Conservation (phyloP, 2,329 filamentous ascomycete genomes). For the Aspergillus novoparasiticus region DNA sequence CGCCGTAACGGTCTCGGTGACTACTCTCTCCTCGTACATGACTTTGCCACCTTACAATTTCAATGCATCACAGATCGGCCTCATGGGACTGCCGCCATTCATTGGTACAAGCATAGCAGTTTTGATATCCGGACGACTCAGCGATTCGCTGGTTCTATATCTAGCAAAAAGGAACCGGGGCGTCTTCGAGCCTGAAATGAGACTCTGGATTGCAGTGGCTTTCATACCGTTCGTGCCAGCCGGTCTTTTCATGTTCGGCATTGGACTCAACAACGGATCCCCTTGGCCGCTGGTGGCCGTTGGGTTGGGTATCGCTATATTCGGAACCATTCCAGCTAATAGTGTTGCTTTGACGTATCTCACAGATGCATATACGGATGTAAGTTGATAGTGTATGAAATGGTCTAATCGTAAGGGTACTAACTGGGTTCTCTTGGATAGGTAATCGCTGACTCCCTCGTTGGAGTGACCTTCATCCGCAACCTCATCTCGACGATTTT, state of each 20-base stretch:
- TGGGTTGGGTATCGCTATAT: neutral
- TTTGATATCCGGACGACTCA: conserved; percentile 36
- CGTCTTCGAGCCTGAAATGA: conserved; percentile 49
- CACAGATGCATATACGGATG: neutral
- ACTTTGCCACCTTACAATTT: conserved; percentile 46
- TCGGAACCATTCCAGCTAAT: neutral
- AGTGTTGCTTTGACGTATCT: neutral
- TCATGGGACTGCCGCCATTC: conserved; percentile 45
- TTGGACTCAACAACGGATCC: conserved; percentile 31
- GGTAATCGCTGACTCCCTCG: conserved; percentile 52
- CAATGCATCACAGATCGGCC: conserved; percentile 38
- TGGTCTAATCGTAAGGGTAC: neutral
- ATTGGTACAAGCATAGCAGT: conserved; percentile 42
- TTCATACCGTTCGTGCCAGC: conserved; percentile 35
- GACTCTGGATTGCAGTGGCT: conserved; percentile 35
- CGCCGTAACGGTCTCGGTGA: conserved; percentile 43
- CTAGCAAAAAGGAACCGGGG: conserved; percentile 41
- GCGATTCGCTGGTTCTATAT: conserved; percentile 39
- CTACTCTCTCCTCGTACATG: conserved; percentile 40
- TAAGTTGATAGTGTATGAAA: neutral
- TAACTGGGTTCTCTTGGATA: conserved; percentile 20
- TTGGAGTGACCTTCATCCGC: conserved; percentile 48
- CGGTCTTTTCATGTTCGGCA: conserved; percentile 37
- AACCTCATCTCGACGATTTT: conserved; percentile 49
- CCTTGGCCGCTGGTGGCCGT: neutral